Evolutionary conservation across 768 basidiomycete genomes (phyloP).

Genomic region (Amanita rimosa): DNA sequence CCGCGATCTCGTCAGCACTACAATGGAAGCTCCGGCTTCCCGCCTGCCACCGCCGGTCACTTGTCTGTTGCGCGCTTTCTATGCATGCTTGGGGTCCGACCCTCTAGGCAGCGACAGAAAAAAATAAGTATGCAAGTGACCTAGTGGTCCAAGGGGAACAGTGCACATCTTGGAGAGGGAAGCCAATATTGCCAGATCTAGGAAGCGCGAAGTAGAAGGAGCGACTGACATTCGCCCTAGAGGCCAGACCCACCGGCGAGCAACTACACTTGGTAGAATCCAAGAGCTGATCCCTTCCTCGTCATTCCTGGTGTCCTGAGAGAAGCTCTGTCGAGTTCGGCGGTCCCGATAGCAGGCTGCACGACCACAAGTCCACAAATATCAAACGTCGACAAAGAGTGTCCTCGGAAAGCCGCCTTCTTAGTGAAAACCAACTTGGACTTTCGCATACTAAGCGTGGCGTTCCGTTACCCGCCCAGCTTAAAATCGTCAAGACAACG

Average conservation of each 20-base stretch:
- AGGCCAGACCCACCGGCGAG: not conserved
- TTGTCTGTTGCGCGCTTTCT: not conserved
- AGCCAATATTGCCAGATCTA: not conserved
- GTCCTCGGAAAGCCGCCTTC: not conserved
- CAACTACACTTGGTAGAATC: not conserved
- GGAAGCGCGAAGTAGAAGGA: not conserved
- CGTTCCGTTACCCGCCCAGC: not conserved
- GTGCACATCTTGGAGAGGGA: not conserved
- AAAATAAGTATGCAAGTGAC: not conserved
- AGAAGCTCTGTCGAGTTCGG: not conserved
- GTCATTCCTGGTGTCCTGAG: not conserved
- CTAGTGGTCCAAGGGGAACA: no score
- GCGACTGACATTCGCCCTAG: not conserved
- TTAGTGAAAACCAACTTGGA: no score
- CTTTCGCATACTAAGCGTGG: not conserved
- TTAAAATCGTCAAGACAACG: conserved; percentile 5
- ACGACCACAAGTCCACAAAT: not conserved
- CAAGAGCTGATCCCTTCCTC: conserved; percentile 5
- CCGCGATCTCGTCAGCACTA: not conserved
- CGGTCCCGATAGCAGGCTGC: conserved; percentile 1
- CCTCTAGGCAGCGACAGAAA: not conserved
- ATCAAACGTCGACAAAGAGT: not conserved
- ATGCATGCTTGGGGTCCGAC: not conserved
- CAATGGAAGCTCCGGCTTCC: not conserved
- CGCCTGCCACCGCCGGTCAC: not conserved